Evolutionary conservation across 352 stramenopile genomes (phyloP), one percentile per base, ranked within the genome.

Genomic region (Globisporangium orthogonon): DNA sequence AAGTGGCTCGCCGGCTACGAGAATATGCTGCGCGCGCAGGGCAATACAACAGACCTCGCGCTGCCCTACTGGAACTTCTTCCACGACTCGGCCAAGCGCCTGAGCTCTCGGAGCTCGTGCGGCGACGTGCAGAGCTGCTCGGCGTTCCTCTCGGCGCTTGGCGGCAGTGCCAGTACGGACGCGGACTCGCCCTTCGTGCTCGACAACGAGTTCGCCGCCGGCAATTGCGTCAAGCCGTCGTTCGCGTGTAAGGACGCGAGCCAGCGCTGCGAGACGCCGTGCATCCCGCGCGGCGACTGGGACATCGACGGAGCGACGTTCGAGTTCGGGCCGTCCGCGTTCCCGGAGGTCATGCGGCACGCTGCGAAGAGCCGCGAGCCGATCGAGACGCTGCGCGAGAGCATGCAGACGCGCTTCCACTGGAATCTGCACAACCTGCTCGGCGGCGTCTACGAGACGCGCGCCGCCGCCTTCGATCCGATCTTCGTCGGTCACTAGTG

Each of bases 21-120:
- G 61, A 87, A 69, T 63, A 89, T 89, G 79, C 61, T 89, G 45
- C 76, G 74, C 10, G 74, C 66, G 37, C 63, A 84, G 46, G 72
- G 75, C 51, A 11, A 58, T 3, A 60, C 56, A 6, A 66, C 58
- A 10, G 60, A 76, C 47, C 43, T 89, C 50, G 87, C 79, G 17
- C 58, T 89, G 39, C 77, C 79, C 14, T 89, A 84, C 52, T 89
- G 78, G 77, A 63, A 87, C 50, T 58, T 83, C 18, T 86, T 86
- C 41, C 70, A 83, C 41, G 75, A 86, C 50, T 63, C 73, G 11
- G 69, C 73, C 51, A 86, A 81, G 52, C 73, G 73, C 23, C 60
- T 81, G n/a, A 78, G 70, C 6, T 66, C 64, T 9, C 62, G 50
- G 13, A 79, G 63, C 7, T 40, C 56, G 18, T 86, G 75, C 41